Base-by-base conservation (phyloP, 371 early-diverging fungal genomes). In the Cokeromyces recurvatus region DNA sequence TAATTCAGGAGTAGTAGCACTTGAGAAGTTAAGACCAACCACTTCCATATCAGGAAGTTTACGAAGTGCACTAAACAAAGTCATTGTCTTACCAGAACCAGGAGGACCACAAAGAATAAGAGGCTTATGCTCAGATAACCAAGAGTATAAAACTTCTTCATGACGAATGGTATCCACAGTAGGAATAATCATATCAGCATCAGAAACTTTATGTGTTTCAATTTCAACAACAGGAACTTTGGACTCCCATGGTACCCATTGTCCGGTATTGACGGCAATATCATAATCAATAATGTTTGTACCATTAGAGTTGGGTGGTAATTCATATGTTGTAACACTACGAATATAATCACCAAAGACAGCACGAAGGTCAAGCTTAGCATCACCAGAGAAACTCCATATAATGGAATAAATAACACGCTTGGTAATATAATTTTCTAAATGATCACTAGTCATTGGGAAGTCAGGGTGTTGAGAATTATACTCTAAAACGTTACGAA, bases 1-100 rank as follows among this genome's bases (percentile, higher is more conserved):
- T 55, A 96, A 71, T 63, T 95, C 97, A 3, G 95, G 95, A 0
- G 92, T 92, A 2, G 99, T 97, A 4, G 96, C 97, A 59, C 94
- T 90, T 8, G 97, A 95, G 64, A 99, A 99, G 69, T 99, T 99
- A 53, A 99, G 90, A 52, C 93, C 95, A 3, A 92, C 94, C 1
- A 99, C 95, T 57, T 97, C 95, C 82, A 95, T 86, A 47, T 95
- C 94, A 10, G 95, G 89, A 45, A 96, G 70, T 54, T 91, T 94
- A 34, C 98, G 90, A 38, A 99, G 79, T 1, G 96, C 95, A 53
- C 94, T 85, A 64, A 97, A 91, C 44, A 99, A 68, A 1, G 98
- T 97, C 99, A 97, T 98, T 24, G 97, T 98, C 77, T 99, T 98
- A 68, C 98, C 98, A 11, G 94, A 94, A 46, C 99, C 99, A 15